Base-by-base conservation (phyloP, 2,329 filamentous ascomycete genomes). In the Sarocladium strictum region DNA sequence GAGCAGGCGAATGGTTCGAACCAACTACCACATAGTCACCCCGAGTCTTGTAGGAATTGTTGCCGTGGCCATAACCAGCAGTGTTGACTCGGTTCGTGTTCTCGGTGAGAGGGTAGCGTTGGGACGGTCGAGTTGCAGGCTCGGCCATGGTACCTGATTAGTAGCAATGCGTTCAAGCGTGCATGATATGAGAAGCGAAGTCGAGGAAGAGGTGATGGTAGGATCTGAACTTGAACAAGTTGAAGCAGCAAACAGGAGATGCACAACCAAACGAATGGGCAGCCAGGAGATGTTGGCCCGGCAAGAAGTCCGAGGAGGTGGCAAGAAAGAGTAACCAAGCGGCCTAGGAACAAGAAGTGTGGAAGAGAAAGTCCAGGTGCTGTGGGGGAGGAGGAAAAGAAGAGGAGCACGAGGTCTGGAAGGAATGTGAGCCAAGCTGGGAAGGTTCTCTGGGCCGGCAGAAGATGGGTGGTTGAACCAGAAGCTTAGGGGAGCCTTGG, bases 51-150 rank as follows among this genome's bases (percentile, higher is more conserved):
- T 57, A 55, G 24, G 57, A 56, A 27, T 65, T 63, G 19, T 60
- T 55, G 27, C 68, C 62, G 47, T 62, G 55, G 50, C 60, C 54
- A 37, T 65, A 61, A 56, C 66, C 66, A 17, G 66, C 63, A 24
- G 73, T 72, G 61, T 79, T 80, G 59, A 76, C 67, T 59, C 76
- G 72, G 57, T 74, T 69, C 24, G 70, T 72, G 21, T 76, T 74
- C 63, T 80, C 77, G 32, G 69, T 69, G 43, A 80, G 66, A 41
- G 77, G 77, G 53, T 67, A 62, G 55, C 72, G 72, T 57, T 58
- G 64, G 57, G 57, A 64, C 56, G 50, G 35, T 51, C 64, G 60
- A 60, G 62, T 62, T 58, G 61, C 61, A 35, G 59, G 58, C 47
- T 72, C 69, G 54, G 70, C 62, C 66, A 69, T 69, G 58, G 33